Conservation (phyloP, 2,329 filamentous ascomycete genomes). For the Gaeumannomyces sp. region DNA sequence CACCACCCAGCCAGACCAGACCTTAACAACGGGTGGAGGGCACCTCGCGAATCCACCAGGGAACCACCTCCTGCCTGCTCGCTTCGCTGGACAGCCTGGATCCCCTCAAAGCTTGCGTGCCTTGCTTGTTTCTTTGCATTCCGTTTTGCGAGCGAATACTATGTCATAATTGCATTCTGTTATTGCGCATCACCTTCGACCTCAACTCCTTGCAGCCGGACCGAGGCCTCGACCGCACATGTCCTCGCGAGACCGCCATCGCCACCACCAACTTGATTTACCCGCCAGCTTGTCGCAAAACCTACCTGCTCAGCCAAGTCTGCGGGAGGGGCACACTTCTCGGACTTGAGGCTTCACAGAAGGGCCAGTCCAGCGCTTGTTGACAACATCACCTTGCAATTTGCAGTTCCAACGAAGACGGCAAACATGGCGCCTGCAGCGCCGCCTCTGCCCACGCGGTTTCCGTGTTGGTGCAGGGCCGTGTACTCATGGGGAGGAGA, state of each 20-base stretch:
- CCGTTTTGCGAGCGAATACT: neutral
- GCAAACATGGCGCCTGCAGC: slow-evolving; percentile 47
- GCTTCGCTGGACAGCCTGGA: neutral
- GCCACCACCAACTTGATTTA: neutral
- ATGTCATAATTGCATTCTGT: neutral
- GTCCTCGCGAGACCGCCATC: neutral
- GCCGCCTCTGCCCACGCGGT: slow-evolving; percentile 63
- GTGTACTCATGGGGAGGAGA: slow-evolving; percentile 94
- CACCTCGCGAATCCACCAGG: neutral
- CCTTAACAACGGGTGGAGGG: neutral
- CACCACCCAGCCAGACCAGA: neutral
- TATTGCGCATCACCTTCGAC: neutral
- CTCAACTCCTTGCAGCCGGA: neutral
- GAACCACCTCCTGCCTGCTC: neutral
- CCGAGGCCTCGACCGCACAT: neutral
- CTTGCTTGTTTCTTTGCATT: neutral
- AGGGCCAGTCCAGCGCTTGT: too few relatives aligned
- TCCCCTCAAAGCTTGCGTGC: neutral
- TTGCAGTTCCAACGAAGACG: neutral
- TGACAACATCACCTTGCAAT: neutral
- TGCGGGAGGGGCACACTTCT: neutral
- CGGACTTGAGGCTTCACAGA: neutral
- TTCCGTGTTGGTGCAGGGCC: slow-evolving; percentile 87
- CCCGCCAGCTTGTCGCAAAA: neutral
- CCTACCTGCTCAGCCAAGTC: neutral